Evolutionary conservation across 768 basidiomycete species (phyloP).

Genomic region (Cyclocybe cylindracea): DNA sequence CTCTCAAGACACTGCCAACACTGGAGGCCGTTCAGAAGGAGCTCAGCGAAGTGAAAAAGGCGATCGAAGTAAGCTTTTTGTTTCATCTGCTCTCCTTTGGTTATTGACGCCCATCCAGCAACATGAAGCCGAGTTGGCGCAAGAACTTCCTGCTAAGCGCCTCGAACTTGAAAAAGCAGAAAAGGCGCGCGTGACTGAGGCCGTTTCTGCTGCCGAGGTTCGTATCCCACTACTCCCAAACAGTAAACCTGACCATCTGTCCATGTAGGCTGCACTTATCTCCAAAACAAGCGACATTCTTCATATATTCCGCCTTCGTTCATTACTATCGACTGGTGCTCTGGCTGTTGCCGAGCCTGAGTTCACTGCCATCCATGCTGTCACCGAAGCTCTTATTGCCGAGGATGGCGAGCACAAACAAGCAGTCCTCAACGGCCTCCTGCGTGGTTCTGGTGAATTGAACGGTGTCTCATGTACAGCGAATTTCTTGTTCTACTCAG

Average conservation of each 20-base stretch:
- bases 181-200: slow-evolving; percentile 53
- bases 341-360: slow-evolving; percentile 47
- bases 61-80: slow-evolving; percentile 64
- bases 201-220: slow-evolving; percentile 64
- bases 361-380: slow-evolving; percentile 52
- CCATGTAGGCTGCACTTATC: slow-evolving; percentile 41
- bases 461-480: slow-evolving; percentile 66
- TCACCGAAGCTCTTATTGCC: slow-evolving; percentile 55
- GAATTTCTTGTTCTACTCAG: neutral
- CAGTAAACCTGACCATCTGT: neutral
- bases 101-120: slow-evolving; percentile 37
- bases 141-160: slow-evolving; percentile 55
- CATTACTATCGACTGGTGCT: slow-evolving; percentile 46
- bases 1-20: slow-evolving; percentile 68
- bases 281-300: slow-evolving; percentile 53
- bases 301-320: slow-evolving; percentile 59
- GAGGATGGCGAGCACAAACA: slow-evolving; percentile 53
- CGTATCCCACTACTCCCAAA: slow-evolving; percentile 9
- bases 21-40: slow-evolving; percentile 83
- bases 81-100: neutral
- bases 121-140: slow-evolving; percentile 63
- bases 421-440: slow-evolving; percentile 52
- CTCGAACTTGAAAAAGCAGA: slow-evolving; percentile 58
- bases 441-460: slow-evolving; percentile 59
- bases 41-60: slow-evolving; percentile 80